These are phyloP conservation scores for Metroxylon sagu DNA, from an alignment of 176 grass and related monocot genomes.

Conservation along the genomic window DNA sequence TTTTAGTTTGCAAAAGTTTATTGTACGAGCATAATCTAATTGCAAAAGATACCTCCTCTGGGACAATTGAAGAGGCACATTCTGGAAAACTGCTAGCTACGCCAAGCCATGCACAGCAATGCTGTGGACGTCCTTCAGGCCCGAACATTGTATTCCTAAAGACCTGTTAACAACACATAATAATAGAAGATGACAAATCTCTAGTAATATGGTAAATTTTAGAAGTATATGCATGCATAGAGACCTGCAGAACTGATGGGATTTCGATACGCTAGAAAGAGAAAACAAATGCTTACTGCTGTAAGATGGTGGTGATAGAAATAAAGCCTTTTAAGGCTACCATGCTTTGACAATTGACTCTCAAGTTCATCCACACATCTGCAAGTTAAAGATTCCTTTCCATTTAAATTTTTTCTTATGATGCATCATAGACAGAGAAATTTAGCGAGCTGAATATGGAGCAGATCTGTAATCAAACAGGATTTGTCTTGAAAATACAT, in stretches of 20 bases:
- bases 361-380: constrained; percentile 99
- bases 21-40: not conserved
- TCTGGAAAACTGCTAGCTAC: constrained; percentile 95
- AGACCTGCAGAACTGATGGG: not conserved
- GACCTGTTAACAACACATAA: constrained; percentile 39
- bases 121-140: constrained; percentile 88
- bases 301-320: constrained; percentile 99
- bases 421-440: no score
- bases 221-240: not conserved
- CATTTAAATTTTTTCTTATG: not conserved
- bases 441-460: no score
- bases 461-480: no score
- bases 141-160: constrained; percentile 99
- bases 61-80: constrained; percentile 89
- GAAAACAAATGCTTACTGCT: constrained; percentile 49
- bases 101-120: constrained; percentile 98
- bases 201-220: no score
- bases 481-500: no score
- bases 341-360: constrained; percentile 77
- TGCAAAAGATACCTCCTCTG: constrained; percentile 67
- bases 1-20: no score
- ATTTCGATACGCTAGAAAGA: not conserved
- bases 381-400: constrained; percentile 16
- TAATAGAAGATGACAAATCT: constrained; percentile 12
- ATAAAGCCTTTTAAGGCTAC: constrained; percentile 93